Conservation (phyloP, 139 green algal species). For the Protoeuglena noctilucae region DNA sequence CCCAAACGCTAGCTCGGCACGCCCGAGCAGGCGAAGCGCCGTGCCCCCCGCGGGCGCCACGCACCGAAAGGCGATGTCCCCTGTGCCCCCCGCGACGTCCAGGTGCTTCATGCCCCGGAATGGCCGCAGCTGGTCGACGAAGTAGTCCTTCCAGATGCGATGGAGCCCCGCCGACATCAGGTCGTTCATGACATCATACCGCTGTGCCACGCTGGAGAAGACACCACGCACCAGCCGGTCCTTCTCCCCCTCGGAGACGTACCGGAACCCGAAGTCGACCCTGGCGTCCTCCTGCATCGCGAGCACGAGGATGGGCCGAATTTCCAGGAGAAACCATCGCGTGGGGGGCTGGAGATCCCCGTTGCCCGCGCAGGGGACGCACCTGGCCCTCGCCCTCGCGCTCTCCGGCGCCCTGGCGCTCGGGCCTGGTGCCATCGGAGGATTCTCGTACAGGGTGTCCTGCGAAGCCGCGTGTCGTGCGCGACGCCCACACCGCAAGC, state of each 20-base stretch:
- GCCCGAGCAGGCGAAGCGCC: not conserved
- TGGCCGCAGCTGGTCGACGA: constrained; percentile 53
- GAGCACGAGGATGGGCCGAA: constrained; percentile 1
- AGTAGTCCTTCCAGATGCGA: constrained; percentile 88
- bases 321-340: too few relatives aligned
- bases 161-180: constrained; percentile 93
- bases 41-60: constrained; percentile 15
- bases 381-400: too few relatives aligned
- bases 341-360: too few relatives aligned
- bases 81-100: constrained; percentile 93
- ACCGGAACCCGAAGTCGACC: constrained; percentile 18
- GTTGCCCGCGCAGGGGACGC: too few relatives aligned
- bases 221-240: constrained; percentile 58
- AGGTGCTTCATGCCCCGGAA: constrained; percentile 82
- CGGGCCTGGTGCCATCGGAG: too few relatives aligned
- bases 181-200: constrained; percentile 99
- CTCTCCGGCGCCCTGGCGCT: too few relatives aligned
- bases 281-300: constrained; percentile 1
- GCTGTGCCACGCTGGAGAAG: constrained; percentile 73
- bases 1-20: not conserved
- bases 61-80: constrained; percentile 76
- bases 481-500: too few relatives aligned
- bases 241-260: constrained; percentile 39
- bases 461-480: too few relatives aligned
- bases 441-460: too few relatives aligned